Conservation (phyloP, 306 rosid species). For the Leucaena leucocephala region DNA sequence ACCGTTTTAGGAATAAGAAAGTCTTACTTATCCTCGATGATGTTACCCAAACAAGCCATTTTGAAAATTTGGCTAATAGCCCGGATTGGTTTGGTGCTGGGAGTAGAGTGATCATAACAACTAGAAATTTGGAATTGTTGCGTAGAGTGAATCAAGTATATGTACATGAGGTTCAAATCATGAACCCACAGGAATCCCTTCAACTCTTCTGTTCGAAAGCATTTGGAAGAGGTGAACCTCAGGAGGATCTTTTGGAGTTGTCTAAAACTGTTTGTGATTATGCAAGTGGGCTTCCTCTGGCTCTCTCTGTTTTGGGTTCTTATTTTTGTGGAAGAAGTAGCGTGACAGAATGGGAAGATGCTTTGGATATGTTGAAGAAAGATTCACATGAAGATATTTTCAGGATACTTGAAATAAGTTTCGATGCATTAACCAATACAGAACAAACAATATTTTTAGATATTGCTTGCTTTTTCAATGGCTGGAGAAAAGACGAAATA, state of each 20-base stretch:
- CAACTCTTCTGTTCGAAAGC: background rate
- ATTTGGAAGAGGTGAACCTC: background rate
- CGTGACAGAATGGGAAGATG: background rate
- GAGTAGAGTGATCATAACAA: slow-evolving; percentile 10
- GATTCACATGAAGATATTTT: background rate
- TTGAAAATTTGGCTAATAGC: background rate
- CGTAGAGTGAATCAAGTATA: background rate
- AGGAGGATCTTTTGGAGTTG: background rate
- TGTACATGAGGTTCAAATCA: background rate
- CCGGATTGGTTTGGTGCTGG: background rate
- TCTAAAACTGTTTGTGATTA: background rate
- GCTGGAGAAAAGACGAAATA: background rate
- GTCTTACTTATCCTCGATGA: slow-evolving; percentile 5
- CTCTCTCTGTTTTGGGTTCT: background rate
- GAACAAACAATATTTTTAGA: background rate
- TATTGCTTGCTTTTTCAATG: background rate
- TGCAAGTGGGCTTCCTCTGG: background rate
- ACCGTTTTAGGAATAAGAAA: background rate
- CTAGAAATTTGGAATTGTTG: background rate
- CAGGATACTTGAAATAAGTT: background rate
- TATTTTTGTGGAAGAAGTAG: background rate
- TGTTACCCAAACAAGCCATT: background rate
- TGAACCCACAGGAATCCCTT: background rate
- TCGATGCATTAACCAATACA: background rate
- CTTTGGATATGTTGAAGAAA: background rate